Conservation (phyloP, 1,284 basidiomycete species). For the Anthracocystis setariae region DNA sequence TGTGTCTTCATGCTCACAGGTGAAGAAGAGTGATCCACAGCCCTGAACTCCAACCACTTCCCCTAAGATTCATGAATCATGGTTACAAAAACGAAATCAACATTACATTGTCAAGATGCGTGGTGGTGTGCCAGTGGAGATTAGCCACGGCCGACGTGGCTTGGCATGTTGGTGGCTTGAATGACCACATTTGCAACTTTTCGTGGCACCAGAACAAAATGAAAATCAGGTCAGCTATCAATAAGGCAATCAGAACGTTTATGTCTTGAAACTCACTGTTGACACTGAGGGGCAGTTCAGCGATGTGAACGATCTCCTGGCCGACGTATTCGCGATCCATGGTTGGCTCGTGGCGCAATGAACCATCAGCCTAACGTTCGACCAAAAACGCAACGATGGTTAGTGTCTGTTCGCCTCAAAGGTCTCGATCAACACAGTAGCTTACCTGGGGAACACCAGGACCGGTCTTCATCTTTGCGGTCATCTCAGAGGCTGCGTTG, state of each 20-base stretch:
- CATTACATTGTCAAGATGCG: too few species aligned
- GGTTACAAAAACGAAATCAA: too few species aligned
- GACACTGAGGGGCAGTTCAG: constrained; percentile 53
- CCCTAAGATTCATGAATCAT: too few species aligned
- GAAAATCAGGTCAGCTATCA: constrained; percentile 6
- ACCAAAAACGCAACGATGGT: background rate
- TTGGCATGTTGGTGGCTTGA: constrained; percentile 56
- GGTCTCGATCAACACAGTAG: too few species aligned
- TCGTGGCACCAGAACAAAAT: background rate
- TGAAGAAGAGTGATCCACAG: background rate
- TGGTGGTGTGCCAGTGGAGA: background rate
- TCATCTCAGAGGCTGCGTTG: constrained; percentile 58
- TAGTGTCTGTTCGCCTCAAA: background rate
- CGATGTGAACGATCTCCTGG: constrained; percentile 52
- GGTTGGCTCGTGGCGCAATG: constrained; percentile 46
- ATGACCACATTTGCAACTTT: constrained; percentile 47
- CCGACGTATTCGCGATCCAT: constrained; percentile 54
- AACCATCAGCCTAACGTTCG: constrained; percentile 34
- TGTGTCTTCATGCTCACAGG: background rate
- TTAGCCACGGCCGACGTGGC: constrained; percentile 53
- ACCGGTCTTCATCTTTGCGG: constrained; percentile 45
- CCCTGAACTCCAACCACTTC: background rate
- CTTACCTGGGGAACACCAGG: constrained; percentile 48
- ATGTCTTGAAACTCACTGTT: constrained; percentile 38
- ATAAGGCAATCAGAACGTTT: background rate